Evolutionary conservation across 164 flowering plant genomes (phyloP), one percentile per base, ranked within the genome.

Genomic region (Protea cynaroides): DNA sequence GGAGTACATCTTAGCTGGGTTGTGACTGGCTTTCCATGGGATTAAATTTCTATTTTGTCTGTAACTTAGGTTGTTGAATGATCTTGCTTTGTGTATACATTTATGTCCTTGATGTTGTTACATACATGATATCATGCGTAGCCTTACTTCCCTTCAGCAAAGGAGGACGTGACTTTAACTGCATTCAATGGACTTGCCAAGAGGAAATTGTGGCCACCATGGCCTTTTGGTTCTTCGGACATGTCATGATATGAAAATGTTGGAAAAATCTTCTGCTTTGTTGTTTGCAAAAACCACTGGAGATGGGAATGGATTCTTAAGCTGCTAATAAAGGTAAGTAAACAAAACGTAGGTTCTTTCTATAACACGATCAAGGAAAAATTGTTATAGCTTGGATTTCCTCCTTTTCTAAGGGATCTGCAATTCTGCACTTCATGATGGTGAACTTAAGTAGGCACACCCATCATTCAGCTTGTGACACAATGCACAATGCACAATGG

Each of bases 181-280:
- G 86, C 68, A 1, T 81, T 92, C 1, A 63, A 58, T 57, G 76
- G 55, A 61, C 61, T 89, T 56, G 96, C 90, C 14, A 72, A 59
- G 51, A 87, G 71, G 79, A 78, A 63, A 58, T 25, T 89, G 65
- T 89, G 97, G 96, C 96, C 97, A 9, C 89, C 84, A 21, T 25
- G 82, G 36, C 55, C 65, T 37, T 89, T 87, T 66, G 90, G 86
- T 23, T 73, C 90, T 23, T 69, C 97, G n/a, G 69, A 89, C 22
- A 87, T 91, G 97, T 84, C 94, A 43, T 87, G 94, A 94, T 89
- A 89, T 66, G 97, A 92, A 74, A 94, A 92, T 56, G 43, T 89
- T 68, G 90, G 96, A 34, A 78, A 96, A 73, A 80, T 81, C 59
- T 67, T 86, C 8, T 92, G 96, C 56, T 85, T 84, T 66, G 6